phyloP scores from a whole-genome alignment of 116 monocot species.

The Phalaenopsis hybrid region DNA sequence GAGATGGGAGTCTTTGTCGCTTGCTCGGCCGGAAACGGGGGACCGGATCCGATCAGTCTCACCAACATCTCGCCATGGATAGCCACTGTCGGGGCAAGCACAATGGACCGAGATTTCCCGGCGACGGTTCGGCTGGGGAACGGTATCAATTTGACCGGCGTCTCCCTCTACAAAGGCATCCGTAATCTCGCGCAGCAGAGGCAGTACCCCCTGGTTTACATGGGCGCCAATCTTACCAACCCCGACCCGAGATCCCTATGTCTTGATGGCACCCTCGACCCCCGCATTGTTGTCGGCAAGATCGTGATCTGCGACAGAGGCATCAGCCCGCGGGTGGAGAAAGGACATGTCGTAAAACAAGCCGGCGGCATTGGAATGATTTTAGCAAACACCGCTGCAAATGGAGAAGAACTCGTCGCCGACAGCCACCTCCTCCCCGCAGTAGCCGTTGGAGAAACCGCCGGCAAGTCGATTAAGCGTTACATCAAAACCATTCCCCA shows the following conservation, averaged over 20 bases:
- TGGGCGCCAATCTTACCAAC: conserved; percentile 39
- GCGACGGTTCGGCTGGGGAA: conserved; percentile 44
- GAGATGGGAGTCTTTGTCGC: conserved; percentile 66
- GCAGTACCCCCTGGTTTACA: conserved; percentile 60
- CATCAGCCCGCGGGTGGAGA: conserved; percentile 67
- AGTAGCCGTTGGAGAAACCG: conserved; percentile 38
- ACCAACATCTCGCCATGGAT: conserved; percentile 75
- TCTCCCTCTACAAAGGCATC: conserved; percentile 67
- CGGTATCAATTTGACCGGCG: conserved; percentile 44
- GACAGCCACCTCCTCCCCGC: conserved; percentile 76
- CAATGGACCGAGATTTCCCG: conserved; percentile 61
- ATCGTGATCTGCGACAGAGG: conserved; percentile 86
- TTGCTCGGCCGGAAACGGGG: conserved; percentile 67
- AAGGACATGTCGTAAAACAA: conserved; percentile 71
- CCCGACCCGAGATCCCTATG: conserved; percentile 62
- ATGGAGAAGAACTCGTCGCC: conserved; percentile 74
- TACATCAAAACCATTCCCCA: conserved; percentile 17
- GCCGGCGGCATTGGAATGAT: conserved; percentile 84
- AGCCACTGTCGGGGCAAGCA: conserved; percentile 59
- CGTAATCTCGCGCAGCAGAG: conserved; percentile 22
- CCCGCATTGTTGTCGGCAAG: conserved; percentile 51
- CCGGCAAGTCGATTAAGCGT: conserved; percentile 41
- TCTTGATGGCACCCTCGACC: conserved; percentile 61
- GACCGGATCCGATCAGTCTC: conserved; percentile 49
- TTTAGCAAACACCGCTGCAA: conserved; percentile 54